phyloP scores from a whole-genome alignment of 177 flowering plant genomes.

The Vitis hybrid region DNA sequence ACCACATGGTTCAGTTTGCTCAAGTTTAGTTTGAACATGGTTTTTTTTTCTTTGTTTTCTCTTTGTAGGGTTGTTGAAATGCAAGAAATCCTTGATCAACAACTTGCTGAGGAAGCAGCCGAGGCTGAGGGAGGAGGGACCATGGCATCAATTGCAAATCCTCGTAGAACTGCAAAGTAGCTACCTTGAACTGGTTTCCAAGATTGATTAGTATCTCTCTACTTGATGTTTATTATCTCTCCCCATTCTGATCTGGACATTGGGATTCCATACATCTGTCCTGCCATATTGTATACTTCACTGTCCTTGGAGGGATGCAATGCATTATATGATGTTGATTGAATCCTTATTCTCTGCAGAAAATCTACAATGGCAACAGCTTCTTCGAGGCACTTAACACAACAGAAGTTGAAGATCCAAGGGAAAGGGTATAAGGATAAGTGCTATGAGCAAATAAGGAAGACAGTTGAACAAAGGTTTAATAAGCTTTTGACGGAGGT shows the following conservation, averaged over 20 bases:
- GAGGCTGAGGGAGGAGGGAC: conserved; percentile 97
- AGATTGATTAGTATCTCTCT: neutral
- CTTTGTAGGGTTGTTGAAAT: conserved; percentile 87
- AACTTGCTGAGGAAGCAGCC: conserved; percentile 97
- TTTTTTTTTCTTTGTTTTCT: neutral
- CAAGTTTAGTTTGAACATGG: too few relatives aligned
- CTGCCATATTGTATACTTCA: neutral
- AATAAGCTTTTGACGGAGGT: conserved; percentile 81
- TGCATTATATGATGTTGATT: conserved; percentile 2
- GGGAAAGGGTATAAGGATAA: conserved; percentile 98
- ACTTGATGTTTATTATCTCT: neutral
- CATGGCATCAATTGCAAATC: conserved; percentile 79
- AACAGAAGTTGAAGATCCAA: conserved; percentile 76
- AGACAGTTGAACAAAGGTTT: conserved; percentile 84
- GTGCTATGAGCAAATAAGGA: conserved; percentile 92
- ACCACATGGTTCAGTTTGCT: neutral
- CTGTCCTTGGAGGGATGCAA: neutral
- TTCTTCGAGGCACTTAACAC: conserved; percentile 61
- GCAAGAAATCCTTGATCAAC: conserved; percentile 98
- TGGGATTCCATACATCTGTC: neutral
- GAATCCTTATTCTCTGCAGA: conserved; percentile 33
- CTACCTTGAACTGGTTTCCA: neutral
- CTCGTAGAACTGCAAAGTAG: conserved; percentile 84
- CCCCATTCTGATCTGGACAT: neutral
- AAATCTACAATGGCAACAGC: conserved; percentile 53